phyloP scores from a whole-genome alignment of 139 green algal species.

The Tetradesmus lagerheimii region DNA sequence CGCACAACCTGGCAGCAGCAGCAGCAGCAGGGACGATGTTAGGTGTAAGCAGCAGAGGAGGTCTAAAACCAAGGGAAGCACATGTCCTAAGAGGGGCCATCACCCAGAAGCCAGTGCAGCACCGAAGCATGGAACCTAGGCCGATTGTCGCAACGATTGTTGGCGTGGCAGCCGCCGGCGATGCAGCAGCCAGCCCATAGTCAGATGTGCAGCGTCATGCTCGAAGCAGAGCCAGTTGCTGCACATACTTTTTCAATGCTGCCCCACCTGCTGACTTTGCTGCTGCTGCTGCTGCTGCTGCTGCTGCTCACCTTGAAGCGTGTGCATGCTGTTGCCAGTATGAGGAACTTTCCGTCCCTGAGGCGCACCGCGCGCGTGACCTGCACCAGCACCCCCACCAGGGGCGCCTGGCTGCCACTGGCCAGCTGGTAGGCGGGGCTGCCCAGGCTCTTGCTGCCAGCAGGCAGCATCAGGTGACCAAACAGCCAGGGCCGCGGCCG shows the following conservation, averaged over 20 bases:
- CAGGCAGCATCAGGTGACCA: slow-evolving; percentile 64
- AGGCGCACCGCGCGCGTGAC: slow-evolving; percentile 58
- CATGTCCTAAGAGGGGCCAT: too few species aligned
- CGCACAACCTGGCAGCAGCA: slow-evolving; percentile 48
- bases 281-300: background rate
- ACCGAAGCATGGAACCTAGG: too few species aligned
- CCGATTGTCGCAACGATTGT: too few species aligned
- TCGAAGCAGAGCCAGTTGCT: too few species aligned
- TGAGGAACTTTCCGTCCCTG: slow-evolving; percentile 63
- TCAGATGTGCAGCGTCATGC: too few species aligned
- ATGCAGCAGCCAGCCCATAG: too few species aligned
- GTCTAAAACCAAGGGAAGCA: too few species aligned
- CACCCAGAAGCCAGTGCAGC: too few species aligned
- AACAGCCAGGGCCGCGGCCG: slow-evolving; percentile 54
- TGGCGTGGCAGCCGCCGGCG: too few species aligned
- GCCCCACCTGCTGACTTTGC: background rate
- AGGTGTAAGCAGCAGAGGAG: background rate
- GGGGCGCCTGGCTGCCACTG: slow-evolving; percentile 46
- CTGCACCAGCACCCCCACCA: slow-evolving; percentile 62
- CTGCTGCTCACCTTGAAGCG: slow-evolving; percentile 54
- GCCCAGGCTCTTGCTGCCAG: slow-evolving; percentile 52
- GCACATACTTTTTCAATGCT: too few species aligned
- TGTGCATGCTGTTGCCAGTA: slow-evolving; percentile 56
- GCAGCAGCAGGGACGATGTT: background rate
- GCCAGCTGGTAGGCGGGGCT: slow-evolving; percentile 38